Conservation (phyloP, 768 basidiomycete species). For the Lyophyllum semitale region DNA sequence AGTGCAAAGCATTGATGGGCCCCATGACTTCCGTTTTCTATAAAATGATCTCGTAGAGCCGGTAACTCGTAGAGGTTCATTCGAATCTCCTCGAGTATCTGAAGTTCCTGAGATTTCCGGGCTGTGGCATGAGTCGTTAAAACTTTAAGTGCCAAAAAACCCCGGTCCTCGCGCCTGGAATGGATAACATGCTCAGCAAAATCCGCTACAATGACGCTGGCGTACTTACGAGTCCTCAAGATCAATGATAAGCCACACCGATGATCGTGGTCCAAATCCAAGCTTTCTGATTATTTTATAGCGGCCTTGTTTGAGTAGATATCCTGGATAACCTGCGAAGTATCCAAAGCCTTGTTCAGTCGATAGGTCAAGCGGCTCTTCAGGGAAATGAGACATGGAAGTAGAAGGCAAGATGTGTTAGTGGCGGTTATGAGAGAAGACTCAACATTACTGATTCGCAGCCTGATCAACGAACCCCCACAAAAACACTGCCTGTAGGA, state of each 20-base stretch:
- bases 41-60: not conserved
- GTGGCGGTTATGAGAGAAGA: too few species aligned
- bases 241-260: not conserved
- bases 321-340: not conserved
- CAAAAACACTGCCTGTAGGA: too few species aligned
- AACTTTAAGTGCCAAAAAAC: not conserved
- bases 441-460: too few species aligned
- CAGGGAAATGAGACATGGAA: not conserved
- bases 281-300: not conserved
- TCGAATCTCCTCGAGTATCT: not conserved
- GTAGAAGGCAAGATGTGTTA: not conserved
- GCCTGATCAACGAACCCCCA: too few species aligned
- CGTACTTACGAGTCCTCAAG: not conserved
- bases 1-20: not conserved
- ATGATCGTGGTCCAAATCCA: not conserved
- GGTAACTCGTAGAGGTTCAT: not conserved
- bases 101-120: not conserved
- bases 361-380: not conserved
- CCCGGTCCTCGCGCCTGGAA: not conserved
- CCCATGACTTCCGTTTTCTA: not conserved
- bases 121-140: not conserved
- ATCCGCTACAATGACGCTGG: not conserved
- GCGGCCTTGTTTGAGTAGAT: not conserved
- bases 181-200: not conserved
- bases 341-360: not conserved